Base-by-base conservation (phyloP, 768 basidiomycete species). In the Leccinellum luteum region DNA sequence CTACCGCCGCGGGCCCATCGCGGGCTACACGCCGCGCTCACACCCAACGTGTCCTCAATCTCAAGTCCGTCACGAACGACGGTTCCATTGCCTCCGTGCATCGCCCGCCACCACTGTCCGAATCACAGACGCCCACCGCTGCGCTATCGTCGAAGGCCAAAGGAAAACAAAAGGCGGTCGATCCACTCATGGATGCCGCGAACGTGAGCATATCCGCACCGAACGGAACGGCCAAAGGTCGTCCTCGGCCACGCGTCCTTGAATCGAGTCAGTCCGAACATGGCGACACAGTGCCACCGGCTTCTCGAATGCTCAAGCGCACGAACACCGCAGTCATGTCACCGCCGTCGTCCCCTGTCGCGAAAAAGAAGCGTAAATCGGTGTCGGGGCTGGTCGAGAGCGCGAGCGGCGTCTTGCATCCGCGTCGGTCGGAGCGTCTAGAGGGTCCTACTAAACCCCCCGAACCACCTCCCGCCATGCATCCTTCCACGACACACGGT, bases 1-100 rank as follows among this genome's bases (percentile, higher is more conserved):
- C 70, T 15, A 38, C 78, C 3, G 52, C 73, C 19, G 73, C 79
- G 31, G 79, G 80, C 6, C 76, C 81, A 6, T 79, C 83, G 17
- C 79, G 89, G 47, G 77, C 79, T 38, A 90, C 88, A 21, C 82
- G 86, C 30, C 77, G 83, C 51, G 80, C 81, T 32, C 82, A 78
- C 48, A 82, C 75, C 23, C 85, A 81, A 65, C 81, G 79, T 41
- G 75, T 79, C 49, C 82, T 81, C 56, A 70, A 73, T 58, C 73
- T 80, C 12, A 74, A 73, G 0, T 56, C 74, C 19, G 57, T 66
- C 28, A 53, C 59, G 52, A 61, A 61, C 52, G 59, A 57, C 23
- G 27, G 32, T 47, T 14, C 56, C 38, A 49, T 31, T 35, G 21
- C 58, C 44, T 45, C 54, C 48, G 38, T 47, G 28, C 60, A 49